Conservation (phyloP, 106 monocot genomes). For the Platanthera zijinensis region DNA sequence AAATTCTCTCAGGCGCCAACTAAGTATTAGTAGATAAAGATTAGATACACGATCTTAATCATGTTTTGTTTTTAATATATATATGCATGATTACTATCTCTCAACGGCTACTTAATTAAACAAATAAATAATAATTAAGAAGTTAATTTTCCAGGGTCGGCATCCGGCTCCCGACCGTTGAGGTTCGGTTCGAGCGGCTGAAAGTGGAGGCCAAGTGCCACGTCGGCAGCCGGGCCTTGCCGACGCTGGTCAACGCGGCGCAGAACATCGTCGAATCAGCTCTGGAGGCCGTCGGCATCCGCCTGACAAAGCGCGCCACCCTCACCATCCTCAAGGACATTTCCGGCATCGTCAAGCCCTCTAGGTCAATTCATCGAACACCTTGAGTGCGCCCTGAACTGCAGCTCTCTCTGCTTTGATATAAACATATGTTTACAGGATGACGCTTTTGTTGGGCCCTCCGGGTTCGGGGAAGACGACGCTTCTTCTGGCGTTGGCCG, state of each 20-base stretch:
- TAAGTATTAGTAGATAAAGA: too few species aligned
- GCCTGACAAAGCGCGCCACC: slow-evolving; percentile 30
- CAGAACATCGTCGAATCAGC: slow-evolving; percentile 43
- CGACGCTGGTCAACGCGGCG: slow-evolving; percentile 47
- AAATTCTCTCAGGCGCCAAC: too few species aligned
- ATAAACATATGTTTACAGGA: slow-evolving; percentile 27
- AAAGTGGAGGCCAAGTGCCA: slow-evolving; percentile 51
- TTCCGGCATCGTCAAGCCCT: slow-evolving; percentile 57
- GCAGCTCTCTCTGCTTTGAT: neutral
- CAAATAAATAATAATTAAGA: too few species aligned
- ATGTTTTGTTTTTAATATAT: too few species aligned
- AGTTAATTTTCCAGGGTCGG: slow-evolving; percentile 47
- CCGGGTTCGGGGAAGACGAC: slow-evolving; percentile 88
- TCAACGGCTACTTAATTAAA: too few species aligned
- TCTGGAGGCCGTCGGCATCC: slow-evolving; percentile 31
- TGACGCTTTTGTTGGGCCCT: slow-evolving; percentile 81
- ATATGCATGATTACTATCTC: too few species aligned
- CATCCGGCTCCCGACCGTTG: slow-evolving; percentile 61
- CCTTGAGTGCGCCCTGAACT: neutral
- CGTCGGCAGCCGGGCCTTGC: slow-evolving; percentile 56
- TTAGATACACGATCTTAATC: too few species aligned
- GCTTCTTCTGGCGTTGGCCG: slow-evolving; percentile 66
- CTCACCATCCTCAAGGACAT: slow-evolving; percentile 52
- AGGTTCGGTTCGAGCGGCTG: slow-evolving; percentile 61
- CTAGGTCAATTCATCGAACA: slow-evolving; percentile 25